Conservation (phyloP, 176 grass and related monocot genomes). For the Poa annua region DNA sequence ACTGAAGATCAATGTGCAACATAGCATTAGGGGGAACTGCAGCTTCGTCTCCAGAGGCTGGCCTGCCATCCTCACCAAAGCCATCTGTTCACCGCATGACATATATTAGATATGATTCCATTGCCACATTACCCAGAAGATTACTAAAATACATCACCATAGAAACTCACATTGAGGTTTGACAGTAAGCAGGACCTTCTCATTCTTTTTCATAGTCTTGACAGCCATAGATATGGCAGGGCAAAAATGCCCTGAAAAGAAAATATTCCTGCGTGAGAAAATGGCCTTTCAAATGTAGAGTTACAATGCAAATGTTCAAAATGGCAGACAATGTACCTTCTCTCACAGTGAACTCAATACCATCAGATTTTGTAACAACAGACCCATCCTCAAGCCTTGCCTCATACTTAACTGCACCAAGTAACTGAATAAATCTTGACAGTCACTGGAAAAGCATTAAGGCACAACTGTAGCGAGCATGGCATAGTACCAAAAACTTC, state of each 20-base stretch:
- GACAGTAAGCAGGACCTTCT: slow-evolving; percentile 72
- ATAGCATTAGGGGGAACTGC: slow-evolving; percentile 63
- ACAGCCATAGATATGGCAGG: slow-evolving; percentile 74
- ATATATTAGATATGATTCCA: slow-evolving; percentile 10
- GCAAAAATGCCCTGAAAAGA: slow-evolving; percentile 68
- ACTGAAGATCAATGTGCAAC: slow-evolving; percentile 64
- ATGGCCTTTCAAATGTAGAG: slow-evolving; percentile 26
- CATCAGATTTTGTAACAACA: slow-evolving; percentile 74
- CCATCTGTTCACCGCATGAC: slow-evolving; percentile 56
- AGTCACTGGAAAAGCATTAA: slow-evolving; percentile 9
- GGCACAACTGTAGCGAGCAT: slow-evolving; percentile 3
- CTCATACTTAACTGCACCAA: slow-evolving; percentile 76
- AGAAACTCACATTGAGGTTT: slow-evolving; percentile 73
- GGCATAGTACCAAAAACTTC: slow-evolving; percentile 71
- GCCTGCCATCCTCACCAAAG: slow-evolving; percentile 65
- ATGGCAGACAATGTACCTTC: slow-evolving; percentile 45
- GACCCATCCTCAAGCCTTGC: slow-evolving; percentile 74
- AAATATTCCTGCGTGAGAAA: slow-evolving; percentile 36
- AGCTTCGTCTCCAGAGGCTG: slow-evolving; percentile 46
- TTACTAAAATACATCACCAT: neutral
- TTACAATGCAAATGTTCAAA: slow-evolving; percentile 11
- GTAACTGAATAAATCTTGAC: slow-evolving; percentile 4
- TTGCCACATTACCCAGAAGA: neutral
- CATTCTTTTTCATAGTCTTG: slow-evolving; percentile 87
- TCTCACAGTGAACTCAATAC: slow-evolving; percentile 77